These are phyloP conservation scores for Tylopilus balloui DNA, from an alignment of 768 basidiomycete genomes.

Conservation along the genomic window DNA sequence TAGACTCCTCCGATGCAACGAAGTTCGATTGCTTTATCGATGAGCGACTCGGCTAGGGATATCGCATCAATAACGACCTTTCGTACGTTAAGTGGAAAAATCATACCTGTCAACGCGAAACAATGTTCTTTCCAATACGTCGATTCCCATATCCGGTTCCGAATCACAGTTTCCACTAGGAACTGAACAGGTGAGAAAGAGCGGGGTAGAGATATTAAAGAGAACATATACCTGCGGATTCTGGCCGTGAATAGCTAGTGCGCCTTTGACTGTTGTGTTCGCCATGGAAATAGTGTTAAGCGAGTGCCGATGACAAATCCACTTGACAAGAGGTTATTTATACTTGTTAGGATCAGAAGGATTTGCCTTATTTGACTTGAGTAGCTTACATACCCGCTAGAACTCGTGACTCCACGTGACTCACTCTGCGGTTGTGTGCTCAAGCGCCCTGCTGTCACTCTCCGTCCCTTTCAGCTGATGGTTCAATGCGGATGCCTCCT, in stretches of 20 bases:
- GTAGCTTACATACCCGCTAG: neutral
- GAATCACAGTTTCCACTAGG: constrained; percentile 93
- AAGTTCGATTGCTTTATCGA: constrained; percentile 87
- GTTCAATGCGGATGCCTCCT: too few species aligned
- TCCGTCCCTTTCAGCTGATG: too few species aligned
- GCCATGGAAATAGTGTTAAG: constrained; percentile 55
- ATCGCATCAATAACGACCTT: neutral
- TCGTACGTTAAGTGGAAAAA: constrained; percentile 7
- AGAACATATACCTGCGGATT: constrained; percentile 79
- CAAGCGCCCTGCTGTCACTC: too few species aligned
- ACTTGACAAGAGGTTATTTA: constrained; percentile 13
- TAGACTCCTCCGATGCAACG: constrained; percentile 89
- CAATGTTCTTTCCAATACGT: constrained; percentile 98
- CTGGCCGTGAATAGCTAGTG: constrained; percentile 88
- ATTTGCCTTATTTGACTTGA: constrained; percentile 27
- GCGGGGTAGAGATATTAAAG: neutral
- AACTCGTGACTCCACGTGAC: too few species aligned
- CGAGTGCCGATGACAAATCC: neutral
- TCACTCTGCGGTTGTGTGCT: too few species aligned
- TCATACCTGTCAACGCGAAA: constrained; percentile 89
- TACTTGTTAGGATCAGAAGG: constrained; percentile 20
- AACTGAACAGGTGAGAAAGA: constrained; percentile 47
- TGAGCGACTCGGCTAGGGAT: constrained; percentile 78
- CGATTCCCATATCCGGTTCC: constrained; percentile 93
- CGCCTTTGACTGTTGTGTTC: constrained; percentile 86